These are phyloP conservation scores for Yamagishiella unicocca DNA, from an alignment of 139 green algal genomes.

Conservation along the genomic window DNA sequence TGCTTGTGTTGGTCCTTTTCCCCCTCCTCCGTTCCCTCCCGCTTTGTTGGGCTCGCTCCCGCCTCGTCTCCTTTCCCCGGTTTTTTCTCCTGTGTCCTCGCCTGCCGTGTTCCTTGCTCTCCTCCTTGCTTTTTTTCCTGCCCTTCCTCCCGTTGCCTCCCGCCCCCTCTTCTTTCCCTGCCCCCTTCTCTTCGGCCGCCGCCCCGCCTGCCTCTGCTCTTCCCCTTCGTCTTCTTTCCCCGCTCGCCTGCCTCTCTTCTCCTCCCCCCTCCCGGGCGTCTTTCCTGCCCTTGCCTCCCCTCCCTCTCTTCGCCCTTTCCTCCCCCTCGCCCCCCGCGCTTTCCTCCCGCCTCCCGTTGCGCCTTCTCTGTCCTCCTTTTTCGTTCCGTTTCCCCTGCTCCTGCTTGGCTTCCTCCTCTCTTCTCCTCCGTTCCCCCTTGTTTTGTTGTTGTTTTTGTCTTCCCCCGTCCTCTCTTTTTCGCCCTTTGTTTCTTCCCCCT, in stretches of 20 bases:
- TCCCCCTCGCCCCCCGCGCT: background rate
- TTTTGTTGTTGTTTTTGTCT: background rate
- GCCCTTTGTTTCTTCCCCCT: background rate
- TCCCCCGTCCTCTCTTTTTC: background rate
- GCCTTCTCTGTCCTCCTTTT: constrained; percentile 22
- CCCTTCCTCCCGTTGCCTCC: background rate
- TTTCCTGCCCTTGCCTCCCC: background rate
- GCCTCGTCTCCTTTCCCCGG: background rate
- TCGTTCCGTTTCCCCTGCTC: background rate
- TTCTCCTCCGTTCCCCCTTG: constrained; percentile 5
- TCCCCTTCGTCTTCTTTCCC: background rate
- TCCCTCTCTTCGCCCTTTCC: background rate
- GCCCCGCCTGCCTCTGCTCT: background rate
- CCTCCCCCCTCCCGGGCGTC: background rate
- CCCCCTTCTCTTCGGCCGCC: background rate
- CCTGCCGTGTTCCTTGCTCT: constrained; percentile 9
- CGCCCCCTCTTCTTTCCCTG: background rate
- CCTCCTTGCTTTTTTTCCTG: constrained; percentile 4
- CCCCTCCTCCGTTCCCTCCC: constrained; percentile 7
- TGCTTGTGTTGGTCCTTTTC: background rate
- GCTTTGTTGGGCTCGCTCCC: constrained; percentile 3
- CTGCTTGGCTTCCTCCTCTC: background rate
- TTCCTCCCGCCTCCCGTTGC: background rate
- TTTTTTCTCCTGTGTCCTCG: background rate
- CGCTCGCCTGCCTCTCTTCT: background rate